A percentile compares a stretch with the other conserved stretches of the same genome.
These are phyloP conservation scores for Bigelowiella natans DNA, from an alignment of 78 protist genomes.

Conservation along the genomic window DNA sequence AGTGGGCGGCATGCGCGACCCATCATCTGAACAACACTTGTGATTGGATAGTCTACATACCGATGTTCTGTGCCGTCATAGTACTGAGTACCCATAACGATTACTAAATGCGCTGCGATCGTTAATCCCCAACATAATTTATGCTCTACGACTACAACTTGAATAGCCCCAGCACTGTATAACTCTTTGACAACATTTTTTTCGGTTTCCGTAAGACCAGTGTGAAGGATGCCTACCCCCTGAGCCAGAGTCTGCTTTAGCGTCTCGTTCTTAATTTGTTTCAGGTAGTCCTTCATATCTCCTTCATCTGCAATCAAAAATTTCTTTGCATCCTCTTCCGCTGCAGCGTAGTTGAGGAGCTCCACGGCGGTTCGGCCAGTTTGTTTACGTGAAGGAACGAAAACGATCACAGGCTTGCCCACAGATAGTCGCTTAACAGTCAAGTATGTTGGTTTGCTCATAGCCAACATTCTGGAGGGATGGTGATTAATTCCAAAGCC, in stretches of 20 bases:
- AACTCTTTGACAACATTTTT: conserved; percentile 28
- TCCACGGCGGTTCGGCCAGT: conserved; percentile 47
- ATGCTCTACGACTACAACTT: conserved; percentile 43
- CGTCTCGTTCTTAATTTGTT: not conserved
- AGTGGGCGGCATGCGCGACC: conserved; percentile 73
- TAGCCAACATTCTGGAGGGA: conserved; percentile 63
- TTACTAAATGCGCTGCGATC: conserved; percentile 31
- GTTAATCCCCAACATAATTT: conserved; percentile 40
- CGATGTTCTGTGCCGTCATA: conserved; percentile 58
- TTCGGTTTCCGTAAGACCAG: conserved; percentile 51
- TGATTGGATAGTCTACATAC: conserved; percentile 74
- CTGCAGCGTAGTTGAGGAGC: conserved; percentile 45
- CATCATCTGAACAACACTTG: conserved; percentile 84
- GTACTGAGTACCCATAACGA: conserved; percentile 60
- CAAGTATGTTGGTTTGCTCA: conserved; percentile 71
- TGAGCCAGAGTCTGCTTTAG: not conserved
- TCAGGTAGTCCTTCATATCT: conserved; percentile 14
- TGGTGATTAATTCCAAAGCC: conserved; percentile 59
- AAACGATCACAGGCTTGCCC: conserved; percentile 64
- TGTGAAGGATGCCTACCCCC: conserved; percentile 76
- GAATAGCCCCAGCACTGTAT: conserved; percentile 38
- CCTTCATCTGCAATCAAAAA: conserved; percentile 23
- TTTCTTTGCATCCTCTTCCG: conserved; percentile 35
- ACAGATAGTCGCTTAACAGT: conserved; percentile 39
- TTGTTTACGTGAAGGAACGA: conserved; percentile 66